phyloP scores from a whole-genome alignment of 2,329 filamentous ascomycete species.

The Pseudogymnoascus sp. region DNA sequence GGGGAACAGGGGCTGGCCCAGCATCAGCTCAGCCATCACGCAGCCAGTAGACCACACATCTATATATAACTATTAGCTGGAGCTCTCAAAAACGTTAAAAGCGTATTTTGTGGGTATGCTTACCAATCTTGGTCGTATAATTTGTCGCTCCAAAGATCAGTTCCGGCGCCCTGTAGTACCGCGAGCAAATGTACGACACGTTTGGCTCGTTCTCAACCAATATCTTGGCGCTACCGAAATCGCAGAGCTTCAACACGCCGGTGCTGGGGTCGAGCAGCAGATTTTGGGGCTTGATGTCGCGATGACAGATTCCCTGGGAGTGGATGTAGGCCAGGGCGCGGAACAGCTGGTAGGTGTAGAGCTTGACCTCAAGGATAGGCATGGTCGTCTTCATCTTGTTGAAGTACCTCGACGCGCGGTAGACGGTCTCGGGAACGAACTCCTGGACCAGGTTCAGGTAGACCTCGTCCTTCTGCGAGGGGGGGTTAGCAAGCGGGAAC shows the following conservation, averaged over 20 bases:
- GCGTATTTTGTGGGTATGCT: conserved; percentile 28
- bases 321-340: conserved; percentile 97
- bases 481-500: background rate
- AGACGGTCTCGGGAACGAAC: conserved; percentile 96
- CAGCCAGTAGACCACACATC: conserved; percentile 99
- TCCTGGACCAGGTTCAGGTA: conserved; percentile 98
- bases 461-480: conserved; percentile 81
- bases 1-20: conserved; percentile 94
- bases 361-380: conserved; percentile 97
- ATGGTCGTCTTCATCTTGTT: conserved; percentile 99
- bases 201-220: conserved; percentile 98
- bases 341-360: conserved; percentile 99
- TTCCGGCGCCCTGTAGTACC: conserved; percentile 96
- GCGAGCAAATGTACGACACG: conserved; percentile 98
- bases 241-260: conserved; percentile 91
- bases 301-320: conserved; percentile 96
- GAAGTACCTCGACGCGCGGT: conserved; percentile 96
- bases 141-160: conserved; percentile 98
- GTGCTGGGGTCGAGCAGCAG: conserved; percentile 84
- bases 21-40: conserved; percentile 98
- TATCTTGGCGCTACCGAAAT: conserved; percentile 98
- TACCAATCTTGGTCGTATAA: conserved; percentile 99
- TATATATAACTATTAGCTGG: conserved; percentile 31
- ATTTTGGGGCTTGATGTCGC: conserved; percentile 99
- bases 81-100: conserved; percentile 12